Evolutionary conservation across 2,329 filamentous ascomycete genomes (phyloP), one percentile per base, ranked within the genome.

Genomic region (Lasiodiplodia sp.): DNA sequence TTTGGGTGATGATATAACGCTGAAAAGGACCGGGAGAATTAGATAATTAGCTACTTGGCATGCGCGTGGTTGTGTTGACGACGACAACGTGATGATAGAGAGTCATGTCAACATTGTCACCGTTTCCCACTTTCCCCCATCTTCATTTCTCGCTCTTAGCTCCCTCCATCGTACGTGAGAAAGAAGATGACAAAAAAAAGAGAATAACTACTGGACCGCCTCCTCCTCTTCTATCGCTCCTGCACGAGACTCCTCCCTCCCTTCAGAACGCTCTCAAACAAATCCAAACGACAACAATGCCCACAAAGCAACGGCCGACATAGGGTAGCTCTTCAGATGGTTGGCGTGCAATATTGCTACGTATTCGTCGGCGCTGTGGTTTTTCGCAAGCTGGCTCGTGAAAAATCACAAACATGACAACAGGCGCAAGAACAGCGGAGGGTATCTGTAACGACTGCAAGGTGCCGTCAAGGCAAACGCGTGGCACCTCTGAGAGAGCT

Each of bases 381-480:
- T 23, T 52, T 49, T 49, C 60, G 25, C 60, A 64, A 64, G 60
- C 60, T 52, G 44, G 60, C 47, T 64, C 60, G 44, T 60, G 52
- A 49, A 51, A 51, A 57, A 66, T 23, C 23, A 21, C 14, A 57
- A 58, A 53, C 21, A 62, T 23, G 47, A 51, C 44, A 34, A 28
- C 37, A 51, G 49, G 63, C 47, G 49, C 23, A 60, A 60, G 31
- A 60, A 51, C 51, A 68, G 23, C 49, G 57, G 23, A 64, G 67
- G 67, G 67, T 68, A 68, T 68, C 67, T 40, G 67, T 68, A 68
- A 68, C 67, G 67, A 68, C 58, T 56, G 67, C 67, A 53, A 44
- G 67, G 67, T 51, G 47, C 60, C 47, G 14, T 64, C 60, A 64
- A 64, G 60, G 47, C 44, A 31, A 38, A 31, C 28, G n/a, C 31